phyloP scores from a whole-genome alignment of 164 flowering plant species.

The Macadamia integrifolia region DNA sequence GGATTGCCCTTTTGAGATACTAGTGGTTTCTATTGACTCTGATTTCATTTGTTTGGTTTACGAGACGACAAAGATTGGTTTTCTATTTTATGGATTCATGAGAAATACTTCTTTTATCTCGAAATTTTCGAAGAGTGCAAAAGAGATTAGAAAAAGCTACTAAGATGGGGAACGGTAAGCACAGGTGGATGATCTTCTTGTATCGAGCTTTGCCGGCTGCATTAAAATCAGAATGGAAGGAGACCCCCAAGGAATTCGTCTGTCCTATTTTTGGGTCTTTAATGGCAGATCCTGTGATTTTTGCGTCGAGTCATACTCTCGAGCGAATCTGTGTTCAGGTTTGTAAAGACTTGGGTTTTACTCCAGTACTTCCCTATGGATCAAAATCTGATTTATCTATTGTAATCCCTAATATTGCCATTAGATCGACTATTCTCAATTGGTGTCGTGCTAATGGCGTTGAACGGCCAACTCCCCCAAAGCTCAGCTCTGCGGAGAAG shows the following conservation, averaged over 20 bases:
- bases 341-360: constrained; percentile 45
- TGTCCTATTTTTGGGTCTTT: constrained; percentile 69
- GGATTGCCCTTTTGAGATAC: too few relatives aligned
- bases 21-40: too few relatives aligned
- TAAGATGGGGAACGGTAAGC: too few relatives aligned
- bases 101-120: too few relatives aligned
- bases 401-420: constrained; percentile 58
- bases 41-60: too few relatives aligned
- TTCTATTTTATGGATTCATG: too few relatives aligned
- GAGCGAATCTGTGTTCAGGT: constrained; percentile 61
- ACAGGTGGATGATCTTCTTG: too few relatives aligned
- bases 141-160: not conserved
- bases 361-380: constrained; percentile 45
- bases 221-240: too few relatives aligned
- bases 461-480: constrained; percentile 44
- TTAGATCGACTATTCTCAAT: constrained; percentile 50
- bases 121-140: too few relatives aligned
- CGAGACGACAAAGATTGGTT: too few relatives aligned
- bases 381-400: constrained; percentile 61
- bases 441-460: constrained; percentile 88
- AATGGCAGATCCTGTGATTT: constrained; percentile 86
- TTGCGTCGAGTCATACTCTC: constrained; percentile 86
- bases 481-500: constrained; percentile 28
- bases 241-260: constrained; percentile 62
- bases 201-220: too few relatives aligned